phyloP scores from a whole-genome alignment of 2,329 filamentous ascomycete species.

The Xylariaceae sp. region DNA sequence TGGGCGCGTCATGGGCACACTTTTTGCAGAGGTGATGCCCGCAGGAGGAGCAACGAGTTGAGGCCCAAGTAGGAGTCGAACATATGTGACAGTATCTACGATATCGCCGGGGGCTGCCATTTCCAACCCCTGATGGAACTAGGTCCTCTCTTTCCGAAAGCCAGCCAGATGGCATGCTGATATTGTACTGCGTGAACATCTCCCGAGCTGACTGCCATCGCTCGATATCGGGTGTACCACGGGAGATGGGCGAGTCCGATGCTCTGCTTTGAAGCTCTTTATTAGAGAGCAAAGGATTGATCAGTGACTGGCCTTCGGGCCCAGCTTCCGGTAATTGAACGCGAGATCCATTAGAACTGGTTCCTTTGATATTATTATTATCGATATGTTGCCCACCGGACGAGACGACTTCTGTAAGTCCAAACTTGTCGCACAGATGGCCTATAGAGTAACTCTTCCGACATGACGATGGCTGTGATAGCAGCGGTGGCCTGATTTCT shows the following conservation, averaged over 20 bases:
- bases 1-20: slow-evolving; percentile 39
- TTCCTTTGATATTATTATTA: not conserved
- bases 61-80: slow-evolving; percentile 38
- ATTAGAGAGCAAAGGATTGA: slow-evolving; percentile 2
- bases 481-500: not conserved
- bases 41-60: slow-evolving; percentile 44
- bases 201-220: slow-evolving; percentile 43
- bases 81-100: slow-evolving; percentile 49
- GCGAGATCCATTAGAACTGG: not conserved
- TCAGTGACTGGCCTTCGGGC: not conserved
- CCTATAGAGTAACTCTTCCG: slow-evolving; percentile 21
- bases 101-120: slow-evolving; percentile 28
- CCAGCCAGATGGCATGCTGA: slow-evolving; percentile 45
- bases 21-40: slow-evolving; percentile 49
- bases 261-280: slow-evolving; percentile 12
- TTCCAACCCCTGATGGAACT: slow-evolving; percentile 33
- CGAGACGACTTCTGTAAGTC: slow-evolving; percentile 13
- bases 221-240: slow-evolving; percentile 33
- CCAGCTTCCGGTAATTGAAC: not conserved
- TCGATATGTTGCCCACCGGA: slow-evolving; percentile 1
- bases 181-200: slow-evolving; percentile 45
- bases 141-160: slow-evolving; percentile 40
- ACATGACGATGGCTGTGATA: slow-evolving; percentile 4
- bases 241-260: slow-evolving; percentile 18
- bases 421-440: slow-evolving; percentile 19